A percentile compares a stretch with the other conserved stretches of the same genome.
Evolutionary conservation across 768 basidiomycete species (phyloP).

Genomic region (Strobilomyces confusus): DNA sequence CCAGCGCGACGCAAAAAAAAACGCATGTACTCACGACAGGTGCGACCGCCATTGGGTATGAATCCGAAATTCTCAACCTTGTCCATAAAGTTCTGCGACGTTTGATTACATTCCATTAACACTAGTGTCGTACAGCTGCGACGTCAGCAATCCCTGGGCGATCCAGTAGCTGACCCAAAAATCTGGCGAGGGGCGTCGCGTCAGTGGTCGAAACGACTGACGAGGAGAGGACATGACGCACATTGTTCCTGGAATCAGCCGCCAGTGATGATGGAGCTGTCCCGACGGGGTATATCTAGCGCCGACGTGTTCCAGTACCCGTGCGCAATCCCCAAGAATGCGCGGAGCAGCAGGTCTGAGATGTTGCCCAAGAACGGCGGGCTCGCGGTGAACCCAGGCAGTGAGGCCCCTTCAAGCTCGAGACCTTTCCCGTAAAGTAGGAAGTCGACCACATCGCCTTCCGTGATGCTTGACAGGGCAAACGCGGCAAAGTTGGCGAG

Average conservation of each 20-base stretch:
- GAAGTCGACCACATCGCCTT: constrained; percentile 63
- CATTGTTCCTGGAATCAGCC: too few species aligned
- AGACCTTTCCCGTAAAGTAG: constrained; percentile 83
- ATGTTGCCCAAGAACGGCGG: constrained; percentile 74
- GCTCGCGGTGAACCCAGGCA: constrained; percentile 56
- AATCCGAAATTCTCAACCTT: constrained; percentile 81
- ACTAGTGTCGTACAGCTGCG: too few species aligned
- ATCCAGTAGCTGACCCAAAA: too few species aligned
- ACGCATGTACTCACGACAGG: constrained; percentile 63
- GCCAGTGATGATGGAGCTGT: constrained; percentile 87
- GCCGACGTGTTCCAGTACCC: constrained; percentile 79
- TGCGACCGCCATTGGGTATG: constrained; percentile 91
- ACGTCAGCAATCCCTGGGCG: too few species aligned
- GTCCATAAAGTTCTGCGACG: constrained; percentile 94
- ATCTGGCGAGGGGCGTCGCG: too few species aligned
- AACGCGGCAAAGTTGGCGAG: constrained; percentile 58
- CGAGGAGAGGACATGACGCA: too few species aligned
- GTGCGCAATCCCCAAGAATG: constrained; percentile 77
- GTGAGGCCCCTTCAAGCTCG: constrained; percentile 62
- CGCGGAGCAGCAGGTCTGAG: constrained; percentile 61
- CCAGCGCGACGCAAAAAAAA: background rate
- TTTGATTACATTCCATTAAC: too few species aligned
- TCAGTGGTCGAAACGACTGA: too few species aligned
- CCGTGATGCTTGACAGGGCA: constrained; percentile 44
- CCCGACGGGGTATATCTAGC: constrained; percentile 42